A percentile compares a stretch with the other conserved stretches of the same genome.
Evolutionary conservation across 139 green algal species (phyloP).

Genomic region (Coelastrella sp.): DNA sequence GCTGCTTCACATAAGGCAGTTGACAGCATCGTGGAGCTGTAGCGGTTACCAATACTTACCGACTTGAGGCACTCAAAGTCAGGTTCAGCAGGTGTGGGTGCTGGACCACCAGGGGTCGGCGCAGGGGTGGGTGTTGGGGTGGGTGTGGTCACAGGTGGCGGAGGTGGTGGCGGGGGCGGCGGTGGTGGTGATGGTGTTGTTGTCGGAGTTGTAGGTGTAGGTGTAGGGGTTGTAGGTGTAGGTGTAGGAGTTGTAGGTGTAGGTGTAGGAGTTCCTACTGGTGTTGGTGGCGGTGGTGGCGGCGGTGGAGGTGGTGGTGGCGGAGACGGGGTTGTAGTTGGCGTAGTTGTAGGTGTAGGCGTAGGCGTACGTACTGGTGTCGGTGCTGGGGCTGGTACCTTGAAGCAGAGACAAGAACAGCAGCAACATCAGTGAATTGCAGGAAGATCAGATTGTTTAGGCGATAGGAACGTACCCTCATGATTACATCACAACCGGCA

Average conservation of each 20-base stretch:
- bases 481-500: too few relatives aligned
- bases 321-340: background rate
- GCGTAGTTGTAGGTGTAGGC: background rate
- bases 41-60: too few relatives aligned
- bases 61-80: background rate
- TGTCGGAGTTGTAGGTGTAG: background rate
- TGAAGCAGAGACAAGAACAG: too few relatives aligned
- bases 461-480: too few relatives aligned
- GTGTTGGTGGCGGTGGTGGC: background rate
- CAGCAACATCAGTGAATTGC: too few relatives aligned
- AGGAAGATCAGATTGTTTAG: too few relatives aligned
- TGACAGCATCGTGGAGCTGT: too few relatives aligned
- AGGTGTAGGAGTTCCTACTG: background rate
- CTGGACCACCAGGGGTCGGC: background rate
- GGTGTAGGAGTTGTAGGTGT: background rate
- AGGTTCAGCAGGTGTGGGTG: background rate
- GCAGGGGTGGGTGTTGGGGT: background rate
- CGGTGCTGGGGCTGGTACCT: background rate
- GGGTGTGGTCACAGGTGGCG: background rate
- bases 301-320: background rate
- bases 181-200: background rate
- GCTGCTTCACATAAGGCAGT: too few relatives aligned
- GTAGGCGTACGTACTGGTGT: background rate
- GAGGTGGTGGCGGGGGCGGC: background rate
- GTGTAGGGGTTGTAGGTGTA: background rate